Base-by-base conservation (phyloP, 2,329 filamentous ascomycete species). In the Sporothrix luriei region DNA sequence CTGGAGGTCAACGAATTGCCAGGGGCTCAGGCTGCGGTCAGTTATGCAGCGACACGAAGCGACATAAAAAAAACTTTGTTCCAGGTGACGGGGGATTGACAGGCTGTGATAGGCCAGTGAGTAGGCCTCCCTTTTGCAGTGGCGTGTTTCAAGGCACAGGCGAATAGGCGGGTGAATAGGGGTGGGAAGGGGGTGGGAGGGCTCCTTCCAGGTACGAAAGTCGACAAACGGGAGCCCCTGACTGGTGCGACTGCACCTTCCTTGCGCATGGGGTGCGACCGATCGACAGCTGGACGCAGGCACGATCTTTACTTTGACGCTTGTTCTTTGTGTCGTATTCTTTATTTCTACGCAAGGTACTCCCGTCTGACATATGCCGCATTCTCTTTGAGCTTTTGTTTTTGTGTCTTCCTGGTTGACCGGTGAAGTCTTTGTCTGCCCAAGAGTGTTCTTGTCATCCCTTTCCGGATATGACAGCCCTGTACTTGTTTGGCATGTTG, bases 1-100 rank as follows among this genome's bases (percentile, higher is more conserved):
- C 59, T 65, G 64, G 19, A 10, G 21, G 33, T 21, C 48, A 6
- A 43, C 40, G 13, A 43, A 43, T 19, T 24, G 46, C 49, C 57
- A 62, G 33, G 69, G 64, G 55, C 40, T 24, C 33, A 24, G 26
- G 52, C 68, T 64, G 62, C 65, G 66, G 62, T 62, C 69, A 72
- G 62, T 72, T 51, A 72, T 70, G 71, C 71, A 49, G 55, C 71
- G 40, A 49, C 66, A 9, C 57, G 51, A 19, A 33, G 68, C 70
- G 64, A 38, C 24, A 51, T 19, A 21, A n/a, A 43, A 43, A 43
- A 3, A 2, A 13, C 6, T 14, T 14, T 13, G 11, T 13, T 10
- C 48, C 48, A 49, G 48, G 54, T 48, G 14, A 64, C 26, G 10
- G 43, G 38, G 16, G 61, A 33, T 55, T 33, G 19, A 43, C 48